Conservation (phyloP, 2,329 filamentous ascomycete genomes). For the Claviceps purpurea region DNA sequence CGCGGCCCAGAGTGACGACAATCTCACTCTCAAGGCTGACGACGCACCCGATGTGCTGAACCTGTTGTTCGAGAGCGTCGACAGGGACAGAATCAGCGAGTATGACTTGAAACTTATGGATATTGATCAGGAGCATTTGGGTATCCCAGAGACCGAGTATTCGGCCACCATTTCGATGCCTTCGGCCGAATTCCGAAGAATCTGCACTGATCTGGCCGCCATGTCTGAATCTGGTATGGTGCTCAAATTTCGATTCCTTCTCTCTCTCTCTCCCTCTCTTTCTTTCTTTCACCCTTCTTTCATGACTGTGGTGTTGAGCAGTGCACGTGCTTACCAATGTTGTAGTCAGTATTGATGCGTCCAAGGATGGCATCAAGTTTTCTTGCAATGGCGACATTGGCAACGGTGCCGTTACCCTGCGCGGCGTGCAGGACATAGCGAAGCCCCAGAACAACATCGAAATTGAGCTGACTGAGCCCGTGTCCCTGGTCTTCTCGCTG, state of each 20-base stretch:
- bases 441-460: conserved; percentile 77
- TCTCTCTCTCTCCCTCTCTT: neutral
- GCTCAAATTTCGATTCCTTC: neutral
- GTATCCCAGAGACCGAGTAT: conserved; percentile 98
- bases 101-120: conserved; percentile 99
- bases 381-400: conserved; percentile 88
- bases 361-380: conserved; percentile 96
- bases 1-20: conserved; percentile 85
- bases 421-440: conserved; percentile 77
- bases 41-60: conserved; percentile 93
- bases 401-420: conserved; percentile 83
- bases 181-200: conserved; percentile 78
- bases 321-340: neutral
- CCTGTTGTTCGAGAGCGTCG: conserved; percentile 82
- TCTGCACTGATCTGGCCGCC: conserved; percentile 80
- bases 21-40: conserved; percentile 92
- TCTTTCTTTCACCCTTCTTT: neutral
- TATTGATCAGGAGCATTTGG: conserved; percentile 98
- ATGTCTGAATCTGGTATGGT: conserved; percentile 83
- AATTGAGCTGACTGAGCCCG: conserved; percentile 84
- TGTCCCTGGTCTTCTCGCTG: conserved; percentile 90
- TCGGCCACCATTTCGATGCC: conserved; percentile 85
- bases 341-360: conserved; percentile 83
- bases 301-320: neutral
- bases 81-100: conserved; percentile 86